Evolutionary conservation across 371 early-diverging fungal genomes (phyloP).

Genomic region (Mucor lusitanicus): DNA sequence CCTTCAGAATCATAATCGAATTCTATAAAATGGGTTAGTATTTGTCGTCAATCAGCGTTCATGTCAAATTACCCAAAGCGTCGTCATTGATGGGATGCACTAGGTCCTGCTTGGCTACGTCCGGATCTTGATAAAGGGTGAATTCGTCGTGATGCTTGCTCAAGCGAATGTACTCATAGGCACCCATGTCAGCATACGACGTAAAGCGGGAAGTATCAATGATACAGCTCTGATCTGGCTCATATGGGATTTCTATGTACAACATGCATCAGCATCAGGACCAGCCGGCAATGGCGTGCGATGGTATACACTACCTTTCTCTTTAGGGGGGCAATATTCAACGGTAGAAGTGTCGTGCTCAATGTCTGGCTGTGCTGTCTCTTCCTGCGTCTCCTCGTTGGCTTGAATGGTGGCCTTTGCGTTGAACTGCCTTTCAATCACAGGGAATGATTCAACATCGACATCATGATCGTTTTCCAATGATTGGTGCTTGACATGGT

Average conservation of each 20-base stretch:
- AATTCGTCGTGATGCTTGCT: neutral
- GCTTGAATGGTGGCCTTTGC: neutral
- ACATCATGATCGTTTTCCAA: neutral
- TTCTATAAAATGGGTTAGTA: neutral
- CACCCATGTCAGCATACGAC: neutral
- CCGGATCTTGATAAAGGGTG: neutral
- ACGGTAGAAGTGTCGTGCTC: slow-evolving; percentile 4
- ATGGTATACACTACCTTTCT: neutral
- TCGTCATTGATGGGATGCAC: neutral
- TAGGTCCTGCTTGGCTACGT: neutral
- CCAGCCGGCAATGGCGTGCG: no score
- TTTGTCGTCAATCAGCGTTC: no score
- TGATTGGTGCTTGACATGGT: neutral
- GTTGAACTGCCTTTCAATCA: neutral
- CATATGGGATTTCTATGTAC: slow-evolving; percentile 3
- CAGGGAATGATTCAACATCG: neutral
- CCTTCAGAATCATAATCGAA: neutral
- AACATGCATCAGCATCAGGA: neutral
- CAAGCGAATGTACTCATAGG: neutral
- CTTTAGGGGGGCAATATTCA: slow-evolving; percentile 17
- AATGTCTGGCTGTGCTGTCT: neutral
- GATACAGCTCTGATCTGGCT: neutral
- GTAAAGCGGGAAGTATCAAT: neutral
- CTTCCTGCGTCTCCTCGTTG: neutral
- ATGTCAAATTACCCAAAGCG: neutral